phyloP scores from a whole-genome alignment of 2,329 filamentous ascomycete genomes.

The Trichoderma koningii region DNA sequence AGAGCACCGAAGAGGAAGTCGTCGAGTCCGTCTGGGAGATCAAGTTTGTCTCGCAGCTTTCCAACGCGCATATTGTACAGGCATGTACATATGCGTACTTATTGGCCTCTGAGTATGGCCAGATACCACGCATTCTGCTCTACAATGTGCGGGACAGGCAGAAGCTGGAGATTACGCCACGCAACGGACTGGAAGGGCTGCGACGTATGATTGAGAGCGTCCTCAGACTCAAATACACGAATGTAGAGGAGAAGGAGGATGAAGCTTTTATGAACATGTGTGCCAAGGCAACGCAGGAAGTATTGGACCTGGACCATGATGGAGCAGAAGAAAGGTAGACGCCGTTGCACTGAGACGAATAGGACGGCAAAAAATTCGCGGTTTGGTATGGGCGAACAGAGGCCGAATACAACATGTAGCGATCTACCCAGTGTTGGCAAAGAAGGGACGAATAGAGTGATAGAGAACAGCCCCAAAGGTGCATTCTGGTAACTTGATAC shows the following conservation, averaged over 20 bases:
- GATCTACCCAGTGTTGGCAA: too few relatives aligned
- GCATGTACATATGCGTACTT: conserved; percentile 36
- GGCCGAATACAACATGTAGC: too few relatives aligned
- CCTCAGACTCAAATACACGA: conserved; percentile 1
- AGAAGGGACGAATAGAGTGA: too few relatives aligned
- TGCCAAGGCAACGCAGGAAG: not conserved
- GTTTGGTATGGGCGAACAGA: too few relatives aligned
- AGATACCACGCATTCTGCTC: not conserved
- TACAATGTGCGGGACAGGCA: conserved; percentile 12
- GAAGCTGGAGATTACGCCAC: conserved; percentile 6
- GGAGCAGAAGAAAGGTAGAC: not conserved
- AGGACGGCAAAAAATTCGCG: too few relatives aligned
- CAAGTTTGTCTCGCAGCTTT: conserved; percentile 36
- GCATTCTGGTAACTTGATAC: too few relatives aligned
- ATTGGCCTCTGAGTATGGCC: not conserved
- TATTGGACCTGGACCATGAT: not conserved
- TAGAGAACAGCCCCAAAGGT: too few relatives aligned
- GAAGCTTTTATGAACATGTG: not conserved
- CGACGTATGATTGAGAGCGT: not conserved
- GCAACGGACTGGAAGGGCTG: not conserved
- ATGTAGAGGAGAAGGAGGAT: not conserved
- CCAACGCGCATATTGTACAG: conserved; percentile 35
- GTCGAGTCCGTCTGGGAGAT: conserved; percentile 36
- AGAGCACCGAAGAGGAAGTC: not conserved
- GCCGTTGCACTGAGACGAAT: not conserved